Base-by-base conservation (phyloP, 805 yeast species). In the Wickerhamomyces bisporus region DNA sequence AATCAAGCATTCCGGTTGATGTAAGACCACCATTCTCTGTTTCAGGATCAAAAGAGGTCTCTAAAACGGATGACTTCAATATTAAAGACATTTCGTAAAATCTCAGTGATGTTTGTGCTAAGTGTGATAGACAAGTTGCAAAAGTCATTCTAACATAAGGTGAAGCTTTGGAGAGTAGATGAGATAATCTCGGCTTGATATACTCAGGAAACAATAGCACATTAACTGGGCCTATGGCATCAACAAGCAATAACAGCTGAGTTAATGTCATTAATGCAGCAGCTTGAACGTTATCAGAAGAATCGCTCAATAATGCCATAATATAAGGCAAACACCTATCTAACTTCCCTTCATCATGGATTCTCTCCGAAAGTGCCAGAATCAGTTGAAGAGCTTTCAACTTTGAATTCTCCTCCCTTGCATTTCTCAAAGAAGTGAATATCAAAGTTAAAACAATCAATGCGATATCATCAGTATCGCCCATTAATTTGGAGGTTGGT, bases 301-400 rank as follows among this genome's bases (percentile, higher is more conserved):
- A 62, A 43, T 86, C 95, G 36, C 84, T 87, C 12, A 89, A 57
- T 37, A 87, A 65, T n/a, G 77, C 64, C 17, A 86, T 72, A 18
- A 93, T 57, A 53, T 82, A 86, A 0, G 98, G 98, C 18, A 93
- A 58, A 24, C 87, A 77, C 32, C 97, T 62, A 57, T 93, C 97
- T 28, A 93, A 64, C 55, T 88, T 91, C 13, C 79, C 80, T 40
- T 85, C 95, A 55, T 93, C 98, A 18, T 76, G 74, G 2, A 87
- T 66, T 40, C 77, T 73, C 51, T 86, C 95, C 2, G 91, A 76
- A 15, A 91, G 67, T 0, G 86, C 84, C 8, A 86, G 57, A 1
- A 93, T 71, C 44, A 89, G 60, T 51, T 87, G 93, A 44, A 94
- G 71, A 1, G 89, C 91, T 50, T 77, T 75, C 8, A 81, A 56